These are phyloP conservation scores for Umbelopsis sp. DNA, from an alignment of 192 early-diverging fungal species.

Conservation along the genomic window DNA sequence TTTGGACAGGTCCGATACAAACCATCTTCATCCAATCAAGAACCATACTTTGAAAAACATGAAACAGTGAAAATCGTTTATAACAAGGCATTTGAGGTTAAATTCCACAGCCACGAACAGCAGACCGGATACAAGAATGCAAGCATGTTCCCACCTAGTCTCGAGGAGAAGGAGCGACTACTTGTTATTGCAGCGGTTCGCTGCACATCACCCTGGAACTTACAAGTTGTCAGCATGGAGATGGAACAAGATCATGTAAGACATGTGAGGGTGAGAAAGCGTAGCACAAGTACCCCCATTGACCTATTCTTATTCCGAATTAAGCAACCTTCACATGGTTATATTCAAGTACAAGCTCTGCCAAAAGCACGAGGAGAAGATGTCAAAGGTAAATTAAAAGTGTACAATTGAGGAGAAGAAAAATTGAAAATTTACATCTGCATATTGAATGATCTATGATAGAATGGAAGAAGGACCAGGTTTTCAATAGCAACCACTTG, in stretches of 20 bases:
- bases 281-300: constrained; percentile 25
- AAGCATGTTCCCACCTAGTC: constrained; percentile 5
- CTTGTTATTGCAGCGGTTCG: constrained; percentile 39
- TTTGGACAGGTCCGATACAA: constrained; percentile 3
- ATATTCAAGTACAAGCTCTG: constrained; percentile 10
- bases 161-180: constrained; percentile 31
- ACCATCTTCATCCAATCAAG: constrained; percentile 4
- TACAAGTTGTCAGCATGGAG: constrained; percentile 48
- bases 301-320: constrained; percentile 27
- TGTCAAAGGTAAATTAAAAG: not conserved
- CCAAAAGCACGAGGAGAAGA: constrained; percentile 21
- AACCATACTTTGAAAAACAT: constrained; percentile 11
- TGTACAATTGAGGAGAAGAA: not conserved
- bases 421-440: no score
- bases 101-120: not conserved
- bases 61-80: not conserved
- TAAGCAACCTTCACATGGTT: constrained; percentile 17
- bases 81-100: constrained; percentile 8
- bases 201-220: constrained; percentile 48
- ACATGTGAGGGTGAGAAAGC: constrained; percentile 3
- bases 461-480: constrained; percentile 58
- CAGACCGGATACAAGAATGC: not conserved
- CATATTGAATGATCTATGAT: not conserved
- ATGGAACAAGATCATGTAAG: constrained; percentile 27
- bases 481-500: constrained; percentile 42